phyloP scores from a whole-genome alignment of 2,329 filamentous ascomycete genomes.

The Arthrobotrys entomopaga region DNA sequence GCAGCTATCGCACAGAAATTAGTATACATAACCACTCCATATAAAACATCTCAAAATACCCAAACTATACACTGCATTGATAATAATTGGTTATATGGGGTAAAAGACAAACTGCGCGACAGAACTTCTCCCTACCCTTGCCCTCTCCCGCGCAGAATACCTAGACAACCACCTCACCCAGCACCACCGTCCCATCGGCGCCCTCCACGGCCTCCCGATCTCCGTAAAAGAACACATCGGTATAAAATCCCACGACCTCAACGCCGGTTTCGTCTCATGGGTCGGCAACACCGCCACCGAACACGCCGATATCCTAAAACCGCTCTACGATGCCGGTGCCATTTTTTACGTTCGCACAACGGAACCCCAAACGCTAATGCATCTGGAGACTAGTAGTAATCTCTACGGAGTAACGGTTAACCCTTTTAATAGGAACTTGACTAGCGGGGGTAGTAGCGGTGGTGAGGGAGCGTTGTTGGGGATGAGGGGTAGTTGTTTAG shows the following conservation, averaged over 20 bases:
- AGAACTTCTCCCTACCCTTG: conserved; percentile 62
- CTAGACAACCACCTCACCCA: conserved; percentile 61
- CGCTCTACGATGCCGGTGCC: conserved; percentile 65
- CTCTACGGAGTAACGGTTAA: conserved; percentile 67
- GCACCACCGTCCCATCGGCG: conserved; percentile 60
- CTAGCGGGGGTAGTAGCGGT: conserved; percentile 68
- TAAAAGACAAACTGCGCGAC: conserved; percentile 65
- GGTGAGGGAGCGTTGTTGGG: conserved; percentile 69
- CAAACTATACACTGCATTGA: too few relatives aligned
- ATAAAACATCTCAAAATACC: not conserved
- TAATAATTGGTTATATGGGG: conserved; percentile 5
- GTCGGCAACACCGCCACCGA: conserved; percentile 64
- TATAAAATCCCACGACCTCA: conserved; percentile 65
- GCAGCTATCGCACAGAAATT: conserved; percentile 68
- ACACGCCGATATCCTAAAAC: conserved; percentile 66
- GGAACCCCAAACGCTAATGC: conserved; percentile 66
- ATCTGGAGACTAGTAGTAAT: conserved; percentile 67
- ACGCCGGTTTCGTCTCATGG: conserved; percentile 67
- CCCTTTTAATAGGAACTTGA: conserved; percentile 67
- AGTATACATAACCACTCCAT: conserved; percentile 58
- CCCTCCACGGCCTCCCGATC: conserved; percentile 66
- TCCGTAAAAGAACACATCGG: conserved; percentile 68
- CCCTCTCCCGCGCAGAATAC: conserved; percentile 60
- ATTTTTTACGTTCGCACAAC: conserved; percentile 68
- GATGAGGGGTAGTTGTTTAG: conserved; percentile 67